Evolutionary conservation across 176 grass and related monocot genomes (phyloP), one percentile per base, ranked within the genome.

Genomic region (Cenchrus americanus): DNA sequence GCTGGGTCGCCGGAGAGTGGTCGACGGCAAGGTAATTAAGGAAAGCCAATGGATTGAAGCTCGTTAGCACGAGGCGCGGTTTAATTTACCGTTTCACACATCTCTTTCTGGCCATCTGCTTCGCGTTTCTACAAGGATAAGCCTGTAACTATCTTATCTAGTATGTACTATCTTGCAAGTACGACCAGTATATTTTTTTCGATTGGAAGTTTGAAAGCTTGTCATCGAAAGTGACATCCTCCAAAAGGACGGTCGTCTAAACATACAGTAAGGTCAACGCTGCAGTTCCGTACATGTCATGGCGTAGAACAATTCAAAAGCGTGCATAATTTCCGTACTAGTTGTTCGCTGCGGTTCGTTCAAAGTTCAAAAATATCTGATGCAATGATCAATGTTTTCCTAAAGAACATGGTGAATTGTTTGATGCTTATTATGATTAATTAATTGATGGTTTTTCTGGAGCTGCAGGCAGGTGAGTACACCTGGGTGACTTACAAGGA

Each of bases 401-500:
- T 43, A 43, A 43, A 43, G 0, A 43, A 43, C 0, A 5, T 8
- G 0, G 42, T 30, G 42, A 7, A 0, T 43, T 37, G 34, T 37
- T 37, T 37, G 34, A 37, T 37, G n/a, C n/a, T n/a, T n/a, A n/a
- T n/a, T n/a, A n/a, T n/a, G n/a, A n/a, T n/a, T n/a, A n/a, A n/a
- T 37, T 37, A 37, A 37, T 37, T 37, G 34, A 37, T 37, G 34
- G 34, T 37, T 37, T 37, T 49, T 49, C 47, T 13, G 11, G 11
- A 49, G 11, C 47, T 13, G 68, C 75, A 97, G 94, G 85, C 91
- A 0, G 88, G 95, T 13, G 92, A 91, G 40, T 98, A 95, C 76
- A 67, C 41, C 0, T 98, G 92, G 95, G 68, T 78, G 82, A 91
- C 80, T 73, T 98, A 98, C 75, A 88, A 75, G 78, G 90, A 98